These are phyloP conservation scores for Aspergillus baeticus DNA, from an alignment of 495 filamentous ascomycete genomes.

Conservation along the genomic window DNA sequence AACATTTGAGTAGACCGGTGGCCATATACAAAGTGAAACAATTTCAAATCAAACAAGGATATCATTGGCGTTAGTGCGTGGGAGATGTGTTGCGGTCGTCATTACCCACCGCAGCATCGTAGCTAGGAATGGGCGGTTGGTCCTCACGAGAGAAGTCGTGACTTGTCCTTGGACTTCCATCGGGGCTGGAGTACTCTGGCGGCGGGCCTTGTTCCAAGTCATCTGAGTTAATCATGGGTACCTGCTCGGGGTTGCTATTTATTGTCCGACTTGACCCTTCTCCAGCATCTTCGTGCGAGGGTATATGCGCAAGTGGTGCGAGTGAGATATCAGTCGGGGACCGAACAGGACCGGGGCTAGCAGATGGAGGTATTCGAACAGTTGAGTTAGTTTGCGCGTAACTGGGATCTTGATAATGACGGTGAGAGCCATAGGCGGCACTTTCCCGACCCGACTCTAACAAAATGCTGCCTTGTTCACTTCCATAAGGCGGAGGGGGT, in stretches of 20 bases:
- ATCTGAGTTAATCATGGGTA: slow-evolving; percentile 35
- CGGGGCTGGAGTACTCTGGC: slow-evolving; percentile 74
- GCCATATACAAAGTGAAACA: slow-evolving; percentile 9
- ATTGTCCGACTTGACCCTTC: slow-evolving; percentile 67
- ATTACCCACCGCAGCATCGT: slow-evolving; percentile 59
- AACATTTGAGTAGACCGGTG: slow-evolving; percentile 13
- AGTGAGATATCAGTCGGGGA: slow-evolving; percentile 97
- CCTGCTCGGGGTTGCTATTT: slow-evolving; percentile 28
- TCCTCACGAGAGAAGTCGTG: slow-evolving; percentile 39
- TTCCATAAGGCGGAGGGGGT: slow-evolving; percentile 93
- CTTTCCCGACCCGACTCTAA: slow-evolving; percentile 81
- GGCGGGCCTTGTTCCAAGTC: slow-evolving; percentile 47
- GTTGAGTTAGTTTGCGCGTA: slow-evolving; percentile 49
- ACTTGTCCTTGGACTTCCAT: slow-evolving; percentile 56
- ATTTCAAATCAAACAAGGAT: slow-evolving; percentile 3
- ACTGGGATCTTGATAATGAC: slow-evolving; percentile 48
- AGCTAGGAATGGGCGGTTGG: slow-evolving; percentile 57
- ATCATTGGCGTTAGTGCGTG: slow-evolving; percentile 7
- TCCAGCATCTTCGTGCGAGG: slow-evolving; percentile 71
- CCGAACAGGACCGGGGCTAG: slow-evolving; percentile 84
- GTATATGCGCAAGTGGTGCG: slow-evolving; percentile 69
- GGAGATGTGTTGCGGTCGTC: slow-evolving; percentile 7
- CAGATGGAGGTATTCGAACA: slow-evolving; percentile 64
- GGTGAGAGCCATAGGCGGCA: slow-evolving; percentile 54
- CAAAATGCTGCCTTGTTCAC: slow-evolving; percentile 91